These are phyloP conservation scores for Coemansia sp. DNA, from an alignment of 192 early-diverging fungal species.

Conservation along the genomic window DNA sequence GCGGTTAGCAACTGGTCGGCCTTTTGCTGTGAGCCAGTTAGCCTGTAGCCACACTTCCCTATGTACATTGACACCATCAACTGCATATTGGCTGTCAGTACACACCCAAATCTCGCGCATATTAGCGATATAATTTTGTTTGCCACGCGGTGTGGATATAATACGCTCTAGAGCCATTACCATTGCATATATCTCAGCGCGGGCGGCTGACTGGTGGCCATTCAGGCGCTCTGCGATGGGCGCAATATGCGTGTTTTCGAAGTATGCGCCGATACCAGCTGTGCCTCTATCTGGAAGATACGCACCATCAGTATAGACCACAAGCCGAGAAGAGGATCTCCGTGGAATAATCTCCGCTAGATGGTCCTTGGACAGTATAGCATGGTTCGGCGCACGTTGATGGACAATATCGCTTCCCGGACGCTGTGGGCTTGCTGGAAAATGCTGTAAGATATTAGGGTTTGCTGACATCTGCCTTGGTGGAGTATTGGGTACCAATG, in stretches of 20 bases:
- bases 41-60: slow-evolving; percentile 36
- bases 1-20: slow-evolving; percentile 42
- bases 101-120: slow-evolving; percentile 42
- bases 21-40: slow-evolving; percentile 40
- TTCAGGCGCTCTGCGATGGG: slow-evolving; percentile 28
- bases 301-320: slow-evolving; percentile 42
- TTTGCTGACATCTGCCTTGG: not conserved
- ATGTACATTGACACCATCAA: slow-evolving; percentile 44
- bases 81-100: slow-evolving; percentile 47
- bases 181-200: slow-evolving; percentile 41
- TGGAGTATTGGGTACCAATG: not conserved
- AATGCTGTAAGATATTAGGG: not conserved
- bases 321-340: slow-evolving; percentile 10
- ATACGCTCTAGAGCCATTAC: slow-evolving; percentile 19
- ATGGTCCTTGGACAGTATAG: slow-evolving; percentile 36
- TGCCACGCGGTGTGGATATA: not conserved
- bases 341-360: slow-evolving; percentile 39
- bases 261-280: slow-evolving; percentile 43
- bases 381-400: slow-evolving; percentile 33
- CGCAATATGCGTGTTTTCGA: slow-evolving; percentile 16
- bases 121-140: not conserved
- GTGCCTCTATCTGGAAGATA: slow-evolving; percentile 28
- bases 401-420: slow-evolving; percentile 25
- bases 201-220: slow-evolving; percentile 37
- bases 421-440: not conserved